These are phyloP conservation scores for Podaxis pistillaris DNA, from an alignment of 768 basidiomycete species.

Conservation along the genomic window DNA sequence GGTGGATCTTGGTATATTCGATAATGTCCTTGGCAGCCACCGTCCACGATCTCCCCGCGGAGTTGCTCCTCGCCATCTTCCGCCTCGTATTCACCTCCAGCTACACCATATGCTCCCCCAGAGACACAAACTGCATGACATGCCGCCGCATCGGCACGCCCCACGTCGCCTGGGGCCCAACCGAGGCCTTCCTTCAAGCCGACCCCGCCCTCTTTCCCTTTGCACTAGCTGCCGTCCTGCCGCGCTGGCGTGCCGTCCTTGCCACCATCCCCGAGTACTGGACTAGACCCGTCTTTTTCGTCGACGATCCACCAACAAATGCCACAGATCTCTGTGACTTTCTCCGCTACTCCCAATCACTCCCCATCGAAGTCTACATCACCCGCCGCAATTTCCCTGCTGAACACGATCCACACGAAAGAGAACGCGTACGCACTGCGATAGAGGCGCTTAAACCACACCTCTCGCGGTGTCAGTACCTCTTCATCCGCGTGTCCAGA, in stretches of 20 bases:
- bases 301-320: neutral
- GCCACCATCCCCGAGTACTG: conserved; percentile 15
- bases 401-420: conserved; percentile 1
- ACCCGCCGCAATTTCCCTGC: conserved; percentile 4
- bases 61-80: conserved; percentile 17
- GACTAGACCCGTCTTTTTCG: conserved; percentile 13
- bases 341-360: conserved; percentile 3
- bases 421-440: conserved; percentile 3
- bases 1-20: no score
- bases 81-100: neutral
- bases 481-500: conserved; percentile 11
- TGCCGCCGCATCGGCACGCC: neutral
- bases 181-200: neutral
- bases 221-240: conserved; percentile 7
- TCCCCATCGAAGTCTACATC: conserved; percentile 14
- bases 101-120: conserved; percentile 1
- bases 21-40: neutral
- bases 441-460: conserved; percentile 13
- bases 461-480: conserved; percentile 2
- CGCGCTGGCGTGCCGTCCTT: conserved; percentile 13
- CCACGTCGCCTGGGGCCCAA: conserved; percentile 13
- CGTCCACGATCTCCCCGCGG: conserved; percentile 9
- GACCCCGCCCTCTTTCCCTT: conserved; percentile 13
- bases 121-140: neutral
- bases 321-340: neutral